phyloP scores from a whole-genome alignment of 2,329 filamentous ascomycete species.

The Pestalotiopsis sp. region DNA sequence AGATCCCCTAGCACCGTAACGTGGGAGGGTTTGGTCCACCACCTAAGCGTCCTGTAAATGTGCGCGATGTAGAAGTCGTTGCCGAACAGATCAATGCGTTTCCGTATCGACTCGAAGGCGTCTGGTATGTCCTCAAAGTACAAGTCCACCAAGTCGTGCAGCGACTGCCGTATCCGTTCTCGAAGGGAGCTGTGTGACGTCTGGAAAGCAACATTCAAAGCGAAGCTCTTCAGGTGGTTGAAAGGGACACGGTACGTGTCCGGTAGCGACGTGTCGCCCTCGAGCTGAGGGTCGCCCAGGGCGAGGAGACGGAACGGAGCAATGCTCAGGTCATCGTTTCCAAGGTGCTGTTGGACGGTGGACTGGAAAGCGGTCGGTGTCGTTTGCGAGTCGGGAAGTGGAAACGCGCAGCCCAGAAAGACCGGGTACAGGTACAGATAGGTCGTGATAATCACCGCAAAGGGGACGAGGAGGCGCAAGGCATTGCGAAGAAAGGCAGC shows the following conservation, averaged over 20 bases:
- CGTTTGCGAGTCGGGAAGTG: conserved; percentile 40
- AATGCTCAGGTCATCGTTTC: conserved; percentile 24
- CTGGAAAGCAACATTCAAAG: conserved; percentile 48
- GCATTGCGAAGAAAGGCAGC: conserved; percentile 56
- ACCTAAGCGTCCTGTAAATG: conserved; percentile 79
- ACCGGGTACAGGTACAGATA: conserved; percentile 89
- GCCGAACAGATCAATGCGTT: conserved; percentile 83
- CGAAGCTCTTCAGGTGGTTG: conserved; percentile 50
- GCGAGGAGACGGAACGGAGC: conserved; percentile 86
- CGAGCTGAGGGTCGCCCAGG: conserved; percentile 88
- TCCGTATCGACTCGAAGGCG: conserved; percentile 67
- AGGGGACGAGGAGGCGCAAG: conserved; percentile 58
- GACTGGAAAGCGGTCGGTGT: conserved; percentile 35
- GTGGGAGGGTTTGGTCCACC: conserved; percentile 86
- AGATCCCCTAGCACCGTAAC: conserved; percentile 87
- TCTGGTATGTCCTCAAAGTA: conserved; percentile 68
- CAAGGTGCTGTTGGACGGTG: conserved; percentile 34
- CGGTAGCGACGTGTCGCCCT: conserved; percentile 85
- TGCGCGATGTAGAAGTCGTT: conserved; percentile 96
- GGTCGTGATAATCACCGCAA: conserved; percentile 68
- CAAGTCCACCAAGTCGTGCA: conserved; percentile 63
- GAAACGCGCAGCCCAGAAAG: conserved; percentile 80
- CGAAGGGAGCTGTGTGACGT: conserved; percentile 46
- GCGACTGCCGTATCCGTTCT: conserved; percentile 50
- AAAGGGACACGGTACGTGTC: conserved; percentile 52